These are phyloP conservation scores for Mikania micrantha DNA, from an alignment of 129 eudicot species.

Conservation along the genomic window DNA sequence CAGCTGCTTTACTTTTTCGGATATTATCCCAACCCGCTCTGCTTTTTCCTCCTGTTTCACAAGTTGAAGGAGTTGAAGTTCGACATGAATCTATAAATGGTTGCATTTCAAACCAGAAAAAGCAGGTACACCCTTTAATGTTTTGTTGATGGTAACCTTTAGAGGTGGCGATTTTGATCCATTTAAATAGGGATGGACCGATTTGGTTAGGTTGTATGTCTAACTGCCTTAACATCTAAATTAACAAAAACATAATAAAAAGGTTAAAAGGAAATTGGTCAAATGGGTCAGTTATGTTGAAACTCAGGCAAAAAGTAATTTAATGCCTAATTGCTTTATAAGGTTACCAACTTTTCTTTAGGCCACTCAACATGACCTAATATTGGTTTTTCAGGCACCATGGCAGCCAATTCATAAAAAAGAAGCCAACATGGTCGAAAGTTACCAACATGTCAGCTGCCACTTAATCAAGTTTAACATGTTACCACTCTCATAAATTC, in stretches of 20 bases:
- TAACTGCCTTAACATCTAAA: not conserved
- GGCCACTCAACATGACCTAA: not conserved
- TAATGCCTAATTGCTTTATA: not conserved
- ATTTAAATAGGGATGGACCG: too few relatives aligned
- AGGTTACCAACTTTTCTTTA: not conserved
- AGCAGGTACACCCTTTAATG: conserved; percentile 46
- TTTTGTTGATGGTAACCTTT: conserved; percentile 3
- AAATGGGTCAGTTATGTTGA: not conserved
- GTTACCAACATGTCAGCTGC: not conserved
- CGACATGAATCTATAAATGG: conserved; percentile 48
- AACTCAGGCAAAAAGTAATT: not conserved
- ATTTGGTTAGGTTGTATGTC: not conserved
- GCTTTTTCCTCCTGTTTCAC: conserved; percentile 89
- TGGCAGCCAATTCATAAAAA: not conserved
- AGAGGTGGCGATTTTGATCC: not conserved
- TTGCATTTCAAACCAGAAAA: conserved; percentile 40
- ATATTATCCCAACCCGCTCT: conserved; percentile 95
- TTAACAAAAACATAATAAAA: not conserved
- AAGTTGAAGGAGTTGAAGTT: conserved; percentile 73
- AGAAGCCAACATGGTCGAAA: not conserved
- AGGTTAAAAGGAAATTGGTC: not conserved
- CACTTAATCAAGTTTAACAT: not conserved
- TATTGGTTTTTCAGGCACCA: not conserved
- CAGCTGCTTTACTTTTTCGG: conserved; percentile 95
- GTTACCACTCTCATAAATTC: not conserved